These are phyloP conservation scores for Neonectria magnoliae DNA, from an alignment of 2,329 filamentous ascomycete genomes.

Conservation along the genomic window DNA sequence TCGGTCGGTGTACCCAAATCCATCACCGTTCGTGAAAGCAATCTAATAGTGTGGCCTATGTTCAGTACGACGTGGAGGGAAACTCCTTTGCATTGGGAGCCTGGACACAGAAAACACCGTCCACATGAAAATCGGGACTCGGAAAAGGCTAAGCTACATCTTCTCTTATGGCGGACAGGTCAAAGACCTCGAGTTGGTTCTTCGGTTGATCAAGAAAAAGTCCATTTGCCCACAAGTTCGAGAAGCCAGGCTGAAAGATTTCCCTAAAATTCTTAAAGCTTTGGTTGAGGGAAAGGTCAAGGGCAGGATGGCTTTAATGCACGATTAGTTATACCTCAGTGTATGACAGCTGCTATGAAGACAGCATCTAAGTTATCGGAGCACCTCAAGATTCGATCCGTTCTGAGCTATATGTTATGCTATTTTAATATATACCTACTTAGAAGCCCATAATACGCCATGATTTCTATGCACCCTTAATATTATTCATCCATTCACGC, in stretches of 20 bases:
- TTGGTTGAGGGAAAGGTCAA: slow-evolving; percentile 18
- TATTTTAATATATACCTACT: no score
- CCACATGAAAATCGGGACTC: slow-evolving; percentile 55
- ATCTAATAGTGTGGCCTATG: not conserved
- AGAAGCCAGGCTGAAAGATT: slow-evolving; percentile 22
- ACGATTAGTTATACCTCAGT: slow-evolving; percentile 3
- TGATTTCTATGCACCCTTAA: no score
- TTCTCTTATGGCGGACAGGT: slow-evolving; percentile 57
- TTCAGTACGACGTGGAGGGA: slow-evolving; percentile 40
- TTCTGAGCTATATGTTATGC: no score
- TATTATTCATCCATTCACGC: slow-evolving; percentile 38
- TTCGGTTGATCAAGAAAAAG: slow-evolving; percentile 25
- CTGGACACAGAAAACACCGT: slow-evolving; percentile 51
- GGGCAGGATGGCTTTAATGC: slow-evolving; percentile 17
- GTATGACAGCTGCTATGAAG: no score
- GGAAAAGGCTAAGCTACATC: slow-evolving; percentile 53
- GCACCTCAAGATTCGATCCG: no score
- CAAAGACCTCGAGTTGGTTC: slow-evolving; percentile 49
- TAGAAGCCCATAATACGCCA: no score
- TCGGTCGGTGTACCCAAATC: slow-evolving; percentile 14
- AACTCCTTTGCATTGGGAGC: slow-evolving; percentile 53
- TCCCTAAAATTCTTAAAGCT: slow-evolving; percentile 23
- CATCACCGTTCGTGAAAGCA: not conserved
- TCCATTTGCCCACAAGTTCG: slow-evolving; percentile 29
- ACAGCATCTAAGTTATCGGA: no score